Conservation (phyloP, 768 basidiomycete species). For the Lentinula raphanica region DNA sequence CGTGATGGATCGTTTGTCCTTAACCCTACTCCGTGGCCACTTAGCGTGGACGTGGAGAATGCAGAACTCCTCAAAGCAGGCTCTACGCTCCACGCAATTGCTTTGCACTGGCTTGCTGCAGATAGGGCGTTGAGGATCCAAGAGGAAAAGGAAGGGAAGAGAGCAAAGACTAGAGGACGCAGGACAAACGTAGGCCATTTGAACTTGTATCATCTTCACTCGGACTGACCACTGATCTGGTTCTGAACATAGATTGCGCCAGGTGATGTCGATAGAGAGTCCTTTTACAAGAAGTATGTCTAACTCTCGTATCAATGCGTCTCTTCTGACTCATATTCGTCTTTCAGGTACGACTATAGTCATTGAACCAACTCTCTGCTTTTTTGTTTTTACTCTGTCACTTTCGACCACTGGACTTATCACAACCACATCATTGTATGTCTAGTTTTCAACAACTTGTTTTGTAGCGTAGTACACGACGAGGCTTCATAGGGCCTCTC, state of each 20-base stretch:
- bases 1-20: slow-evolving; percentile 72
- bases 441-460: neutral
- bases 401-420: too few relatives aligned
- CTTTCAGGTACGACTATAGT: neutral
- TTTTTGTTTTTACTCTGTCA: too few relatives aligned
- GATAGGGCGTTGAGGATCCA: slow-evolving; percentile 65
- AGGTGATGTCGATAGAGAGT: slow-evolving; percentile 71
- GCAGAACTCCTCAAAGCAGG: slow-evolving; percentile 11
- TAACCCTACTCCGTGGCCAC: slow-evolving; percentile 67
- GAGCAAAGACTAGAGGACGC: slow-evolving; percentile 54
- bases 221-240: neutral
- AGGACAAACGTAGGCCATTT: slow-evolving; percentile 48
- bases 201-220: slow-evolving; percentile 22
- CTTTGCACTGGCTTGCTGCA: slow-evolving; percentile 82
- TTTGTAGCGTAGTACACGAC: too few relatives aligned
- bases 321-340: neutral
- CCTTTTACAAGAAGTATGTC: slow-evolving; percentile 78
- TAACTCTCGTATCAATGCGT: neutral
- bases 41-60: slow-evolving; percentile 16
- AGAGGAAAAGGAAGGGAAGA: slow-evolving; percentile 53
- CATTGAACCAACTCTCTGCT: neutral
- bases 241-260: slow-evolving; percentile 7
- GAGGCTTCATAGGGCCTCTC: too few relatives aligned
- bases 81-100: slow-evolving; percentile 59
- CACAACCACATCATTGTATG: neutral